Base-by-base conservation (phyloP, 306 rosid genomes). In the Sphenostylis stenocarpa region DNA sequence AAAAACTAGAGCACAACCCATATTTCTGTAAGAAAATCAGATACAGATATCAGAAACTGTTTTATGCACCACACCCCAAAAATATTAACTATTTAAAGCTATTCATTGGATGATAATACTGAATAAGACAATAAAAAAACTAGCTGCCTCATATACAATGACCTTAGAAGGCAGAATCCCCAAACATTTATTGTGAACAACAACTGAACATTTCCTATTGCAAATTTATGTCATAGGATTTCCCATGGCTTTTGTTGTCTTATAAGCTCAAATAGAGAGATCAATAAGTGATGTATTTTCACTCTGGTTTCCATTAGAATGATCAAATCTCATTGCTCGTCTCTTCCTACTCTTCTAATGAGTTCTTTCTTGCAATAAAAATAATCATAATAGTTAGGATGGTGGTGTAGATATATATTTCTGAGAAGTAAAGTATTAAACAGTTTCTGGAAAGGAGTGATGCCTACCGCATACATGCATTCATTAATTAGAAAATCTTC, bases 381-480 rank as follows among this genome's bases (percentile, higher is more conserved):
- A 20, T 65, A 41, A 58, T 16, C 0, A 45, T 0, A 48, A 53
- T 29, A 29, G 58, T 15, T 1, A 34, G 1, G 4, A 36, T 8
- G 24, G 48, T 28, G 15, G 9, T n/a, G 29, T 23, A 70, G 17
- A 13, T 82, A 24, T 14, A 52, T 70, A 63, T 55, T 56, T 4
- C n/a, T 70, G 56, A 73, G 73, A 19, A 75, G 73, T 6, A 31
- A 64, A 56, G 4, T 20, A 58, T 14, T 58, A 60, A 60, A 70
- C 41, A 62, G 28, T 67, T 41, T 79, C 49, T 13, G 2, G 55
- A 83, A 78, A 34, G 75, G 31, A 80, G 57, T 64, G 77, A 75
- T 70, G 74, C 90, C 63, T 92, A 95, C 99, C 97, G 88, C 93
- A 82, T 95, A 89, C 97, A 95, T 95, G 96, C 99, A 95, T 84